Evolutionary conservation across 352 stramenopile species (phyloP).

Genomic region (Phytophthora pini): DNA sequence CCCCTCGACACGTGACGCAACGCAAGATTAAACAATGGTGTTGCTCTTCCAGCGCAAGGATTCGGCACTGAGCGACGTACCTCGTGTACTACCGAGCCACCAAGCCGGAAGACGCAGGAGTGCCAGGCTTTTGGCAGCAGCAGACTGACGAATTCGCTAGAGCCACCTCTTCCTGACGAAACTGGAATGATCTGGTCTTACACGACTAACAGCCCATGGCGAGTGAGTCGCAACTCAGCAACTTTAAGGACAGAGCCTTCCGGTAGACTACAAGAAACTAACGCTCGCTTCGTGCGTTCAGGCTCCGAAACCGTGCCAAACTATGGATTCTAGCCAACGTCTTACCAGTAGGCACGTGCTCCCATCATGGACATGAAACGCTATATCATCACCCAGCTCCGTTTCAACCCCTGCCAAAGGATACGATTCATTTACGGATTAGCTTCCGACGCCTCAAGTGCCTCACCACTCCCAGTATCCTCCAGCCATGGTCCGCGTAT

Average conservation of each 20-base stretch:
- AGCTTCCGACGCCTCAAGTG: conserved; percentile 16
- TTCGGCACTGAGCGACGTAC: conserved; percentile 66
- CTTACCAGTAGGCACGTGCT: neutral
- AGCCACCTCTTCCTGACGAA: too few species aligned
- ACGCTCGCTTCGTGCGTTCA: neutral
- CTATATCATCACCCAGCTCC: conserved; percentile 3
- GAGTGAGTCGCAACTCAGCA: conserved; percentile 2
- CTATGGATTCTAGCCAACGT: too few species aligned
- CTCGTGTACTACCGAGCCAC: conserved; percentile 86
- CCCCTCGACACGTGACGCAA: neutral
- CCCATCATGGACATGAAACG: neutral
- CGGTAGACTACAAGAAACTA: conserved; percentile 2
- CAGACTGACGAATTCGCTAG: conserved; percentile 2
- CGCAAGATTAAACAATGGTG: conserved; percentile 52
- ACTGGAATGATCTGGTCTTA: too few species aligned
- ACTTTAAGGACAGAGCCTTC: conserved; percentile 16
- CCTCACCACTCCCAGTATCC: neutral
- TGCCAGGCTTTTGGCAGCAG: conserved; percentile 31
- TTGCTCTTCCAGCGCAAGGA: conserved; percentile 84
- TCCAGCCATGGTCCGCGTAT: conserved; percentile 10
- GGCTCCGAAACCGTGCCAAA: too few species aligned
- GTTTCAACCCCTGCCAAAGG: neutral
- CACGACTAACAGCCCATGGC: too few species aligned
- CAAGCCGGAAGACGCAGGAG: conserved; percentile 53
- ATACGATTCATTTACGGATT: conserved; percentile 22